phyloP scores from a whole-genome alignment of 352 stramenopile genomes.

The Globisporangium uncinulatum region DNA sequence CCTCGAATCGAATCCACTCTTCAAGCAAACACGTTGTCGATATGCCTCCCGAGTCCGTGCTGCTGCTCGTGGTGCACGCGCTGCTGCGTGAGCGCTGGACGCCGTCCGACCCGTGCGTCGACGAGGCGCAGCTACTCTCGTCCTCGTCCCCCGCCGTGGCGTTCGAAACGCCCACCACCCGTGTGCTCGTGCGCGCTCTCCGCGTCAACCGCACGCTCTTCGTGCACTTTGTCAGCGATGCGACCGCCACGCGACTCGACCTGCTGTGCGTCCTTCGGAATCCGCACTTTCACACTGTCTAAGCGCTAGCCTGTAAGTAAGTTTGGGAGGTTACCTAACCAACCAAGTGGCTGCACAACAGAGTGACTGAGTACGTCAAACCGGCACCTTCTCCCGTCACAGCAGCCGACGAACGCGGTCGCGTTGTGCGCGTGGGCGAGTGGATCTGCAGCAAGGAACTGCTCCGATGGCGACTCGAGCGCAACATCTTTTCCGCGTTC shows the following conservation, averaged over 20 bases:
- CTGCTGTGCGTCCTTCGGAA: conserved; percentile 21
- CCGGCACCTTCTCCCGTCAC: not conserved
- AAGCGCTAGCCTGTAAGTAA: not conserved
- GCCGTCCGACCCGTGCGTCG: not conserved
- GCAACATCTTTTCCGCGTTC: conserved; percentile 36
- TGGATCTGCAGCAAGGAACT: conserved; percentile 39
- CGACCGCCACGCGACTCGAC: conserved; percentile 21
- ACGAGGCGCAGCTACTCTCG: no score
- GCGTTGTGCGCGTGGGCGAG: conserved; percentile 11
- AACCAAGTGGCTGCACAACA: conserved; percentile 6
- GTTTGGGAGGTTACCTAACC: not conserved
- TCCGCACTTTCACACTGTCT: not conserved
- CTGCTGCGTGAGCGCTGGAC: conserved; percentile 26
- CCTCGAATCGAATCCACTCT: no score
- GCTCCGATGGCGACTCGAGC: conserved; percentile 39
- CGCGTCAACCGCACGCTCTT: conserved; percentile 30
- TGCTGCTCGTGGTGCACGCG: conserved; percentile 31
- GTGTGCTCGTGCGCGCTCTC: conserved; percentile 28
- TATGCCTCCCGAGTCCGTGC: no score
- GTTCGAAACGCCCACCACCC: not conserved
- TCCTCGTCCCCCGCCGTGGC: not conserved
- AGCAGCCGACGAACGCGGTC: not conserved
- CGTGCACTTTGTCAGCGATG: conserved; percentile 36
- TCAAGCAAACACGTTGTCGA: no score
- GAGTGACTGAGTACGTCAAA: conserved; percentile 38